A percentile compares a stretch with the other conserved stretches of the same genome.
Conservation (phyloP, 169 alveolate genomes). For the Perkinsus chesapeaki region DNA sequence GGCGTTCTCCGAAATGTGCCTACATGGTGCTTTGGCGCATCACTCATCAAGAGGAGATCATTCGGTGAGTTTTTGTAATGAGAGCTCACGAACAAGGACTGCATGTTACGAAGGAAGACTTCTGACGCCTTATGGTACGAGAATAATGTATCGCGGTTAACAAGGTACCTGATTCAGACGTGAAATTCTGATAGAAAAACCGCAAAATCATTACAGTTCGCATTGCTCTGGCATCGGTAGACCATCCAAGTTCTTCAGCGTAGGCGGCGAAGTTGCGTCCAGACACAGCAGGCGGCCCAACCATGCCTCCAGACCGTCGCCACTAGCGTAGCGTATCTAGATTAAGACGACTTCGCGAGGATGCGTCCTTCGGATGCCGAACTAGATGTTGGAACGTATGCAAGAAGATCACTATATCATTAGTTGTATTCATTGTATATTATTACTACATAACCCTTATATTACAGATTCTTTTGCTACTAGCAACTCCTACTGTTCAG, state of each 20-base stretch:
- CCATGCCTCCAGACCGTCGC: slow-evolving; percentile 98
- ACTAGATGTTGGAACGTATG: no score
- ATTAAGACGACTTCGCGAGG: no score
- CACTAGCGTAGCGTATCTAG: slow-evolving; percentile 95
- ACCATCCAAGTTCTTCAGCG: slow-evolving; percentile 36
- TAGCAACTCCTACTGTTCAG: no score
- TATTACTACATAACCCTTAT: no score
- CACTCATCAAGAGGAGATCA: slow-evolving; percentile 95
- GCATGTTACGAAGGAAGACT: slow-evolving; percentile 82
- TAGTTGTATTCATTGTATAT: no score
- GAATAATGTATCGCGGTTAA: slow-evolving; percentile 94
- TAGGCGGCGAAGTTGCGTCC: slow-evolving; percentile 85
- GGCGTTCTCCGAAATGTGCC: slow-evolving; percentile 81
- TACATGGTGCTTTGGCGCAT: slow-evolving; percentile 97
- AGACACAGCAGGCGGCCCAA: slow-evolving; percentile 86
- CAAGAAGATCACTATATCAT: no score
- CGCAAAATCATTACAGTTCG: slow-evolving; percentile 52
- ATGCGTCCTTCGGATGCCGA: no score
- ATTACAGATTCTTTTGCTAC: no score
- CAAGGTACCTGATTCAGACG: slow-evolving; percentile 48
- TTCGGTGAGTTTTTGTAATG: slow-evolving; percentile 99
- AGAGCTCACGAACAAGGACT: slow-evolving; percentile 91
- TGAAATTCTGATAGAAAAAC: background rate
- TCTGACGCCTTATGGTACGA: slow-evolving; percentile 94
- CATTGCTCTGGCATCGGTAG: slow-evolving; percentile 87